Evolutionary conservation across 257 asterid species (phyloP).

Genomic region (Solanum virginianum): DNA sequence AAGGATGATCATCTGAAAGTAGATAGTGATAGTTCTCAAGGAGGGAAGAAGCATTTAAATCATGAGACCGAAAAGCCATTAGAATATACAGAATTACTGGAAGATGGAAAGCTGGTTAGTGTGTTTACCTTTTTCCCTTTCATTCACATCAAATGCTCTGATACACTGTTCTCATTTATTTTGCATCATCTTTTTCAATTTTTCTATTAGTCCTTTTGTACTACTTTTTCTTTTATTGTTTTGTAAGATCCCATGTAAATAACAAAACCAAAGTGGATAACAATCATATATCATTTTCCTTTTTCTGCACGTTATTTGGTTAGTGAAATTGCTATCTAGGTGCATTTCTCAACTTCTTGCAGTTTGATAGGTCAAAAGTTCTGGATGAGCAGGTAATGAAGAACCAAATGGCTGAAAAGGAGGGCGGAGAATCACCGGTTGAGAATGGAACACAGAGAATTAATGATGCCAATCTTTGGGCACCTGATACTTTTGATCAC

Average conservation of each 20-base stretch:
- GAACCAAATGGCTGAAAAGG: constrained; percentile 20
- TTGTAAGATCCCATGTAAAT: neutral
- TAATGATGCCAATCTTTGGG: constrained; percentile 27
- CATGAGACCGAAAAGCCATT: constrained; percentile 5
- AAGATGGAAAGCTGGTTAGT: constrained; percentile 54
- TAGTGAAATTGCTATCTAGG: constrained; percentile 3
- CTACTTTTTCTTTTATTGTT: neutral
- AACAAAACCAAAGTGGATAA: neutral
- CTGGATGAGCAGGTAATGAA: constrained; percentile 5
- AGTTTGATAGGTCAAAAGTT: constrained; percentile 27
- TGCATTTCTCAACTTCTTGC: constrained; percentile 13
- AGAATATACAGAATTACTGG: constrained; percentile 15
- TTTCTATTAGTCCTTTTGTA: neutral
- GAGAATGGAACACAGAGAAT: constrained; percentile 20
- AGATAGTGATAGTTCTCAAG: constrained; percentile 11
- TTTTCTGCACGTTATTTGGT: neutral
- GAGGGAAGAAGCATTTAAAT: constrained; percentile 14
- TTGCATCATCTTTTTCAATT: neutral
- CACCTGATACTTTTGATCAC: constrained; percentile 53
- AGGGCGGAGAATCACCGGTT: constrained; percentile 14
- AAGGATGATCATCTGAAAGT: constrained; percentile 19
- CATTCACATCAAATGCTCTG: neutral
- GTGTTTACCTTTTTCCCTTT: neutral
- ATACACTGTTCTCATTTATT: neutral
- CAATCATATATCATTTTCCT: neutral